A percentile compares a stretch with the other conserved stretches of the same genome.
Evolutionary conservation across 2,329 filamentous ascomycete genomes (phyloP).

Genomic region (Epichloe coenophiala): DNA sequence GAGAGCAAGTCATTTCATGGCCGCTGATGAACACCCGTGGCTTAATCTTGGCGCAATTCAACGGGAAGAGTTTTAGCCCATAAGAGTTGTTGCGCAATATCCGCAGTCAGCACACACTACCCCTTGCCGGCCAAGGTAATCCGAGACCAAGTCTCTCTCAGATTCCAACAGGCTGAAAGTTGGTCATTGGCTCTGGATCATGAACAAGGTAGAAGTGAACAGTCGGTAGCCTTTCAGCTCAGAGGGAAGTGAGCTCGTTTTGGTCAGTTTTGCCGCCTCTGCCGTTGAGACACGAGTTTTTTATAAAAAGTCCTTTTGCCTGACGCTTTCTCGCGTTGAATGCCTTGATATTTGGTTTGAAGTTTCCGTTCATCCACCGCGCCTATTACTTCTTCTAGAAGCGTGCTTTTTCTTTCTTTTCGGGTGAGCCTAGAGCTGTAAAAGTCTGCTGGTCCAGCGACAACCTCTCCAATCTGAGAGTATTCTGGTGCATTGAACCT

Average conservation of each 20-base stretch:
- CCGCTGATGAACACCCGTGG: neutral
- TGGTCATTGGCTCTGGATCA: too few species aligned
- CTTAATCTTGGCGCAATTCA: neutral
- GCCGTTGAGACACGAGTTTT: slow-evolving; percentile 43
- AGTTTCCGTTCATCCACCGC: slow-evolving; percentile 48
- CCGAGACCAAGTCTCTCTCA: too few species aligned
- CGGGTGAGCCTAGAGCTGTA: slow-evolving; percentile 69
- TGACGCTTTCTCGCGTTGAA: slow-evolving; percentile 69
- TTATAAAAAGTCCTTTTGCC: slow-evolving; percentile 89
- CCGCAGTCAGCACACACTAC: neutral
- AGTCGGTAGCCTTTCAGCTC: neutral
- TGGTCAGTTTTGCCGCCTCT: slow-evolving; percentile 14
- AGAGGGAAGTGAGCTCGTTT: neutral
- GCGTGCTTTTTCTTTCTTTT: slow-evolving; percentile 75
- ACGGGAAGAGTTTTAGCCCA: neutral
- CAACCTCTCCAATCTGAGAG: slow-evolving; percentile 76
- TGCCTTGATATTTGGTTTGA: slow-evolving; percentile 74
- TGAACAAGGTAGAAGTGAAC: neutral
- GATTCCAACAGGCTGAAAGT: too few species aligned
- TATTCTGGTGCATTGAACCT: slow-evolving; percentile 58
- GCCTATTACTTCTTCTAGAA: slow-evolving; percentile 68
- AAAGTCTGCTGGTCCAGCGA: slow-evolving; percentile 81
- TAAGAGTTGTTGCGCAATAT: neutral
- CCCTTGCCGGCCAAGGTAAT: too few species aligned
- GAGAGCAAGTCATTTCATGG: neutral